Evolutionary conservation across 75 land plant species (phyloP).

Genomic region (Adiantum capillusveneris): DNA sequence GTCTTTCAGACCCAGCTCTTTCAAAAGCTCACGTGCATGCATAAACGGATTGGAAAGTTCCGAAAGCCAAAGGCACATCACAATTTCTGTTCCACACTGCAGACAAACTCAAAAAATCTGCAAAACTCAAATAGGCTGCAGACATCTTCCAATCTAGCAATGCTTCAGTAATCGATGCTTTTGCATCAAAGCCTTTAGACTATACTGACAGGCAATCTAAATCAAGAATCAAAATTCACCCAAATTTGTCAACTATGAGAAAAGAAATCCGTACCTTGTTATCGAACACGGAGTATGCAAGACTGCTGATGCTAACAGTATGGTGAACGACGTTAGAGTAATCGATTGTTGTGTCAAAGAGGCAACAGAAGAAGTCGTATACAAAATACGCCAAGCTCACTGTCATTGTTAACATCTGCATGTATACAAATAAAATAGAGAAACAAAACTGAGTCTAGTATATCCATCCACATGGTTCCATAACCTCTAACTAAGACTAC

Average conservation of each 20-base stretch:
- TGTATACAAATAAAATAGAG: neutral
- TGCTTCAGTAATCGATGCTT: too few species aligned
- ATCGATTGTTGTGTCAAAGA: constrained; percentile 34
- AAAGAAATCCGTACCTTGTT: constrained; percentile 27
- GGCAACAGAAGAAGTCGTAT: constrained; percentile 74
- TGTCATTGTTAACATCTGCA: constrained; percentile 67
- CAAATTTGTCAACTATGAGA: neutral
- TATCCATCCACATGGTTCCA: too few species aligned
- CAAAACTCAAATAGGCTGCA: too few species aligned
- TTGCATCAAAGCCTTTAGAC: too few species aligned
- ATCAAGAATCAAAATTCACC: too few species aligned
- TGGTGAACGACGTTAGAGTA: constrained; percentile 63
- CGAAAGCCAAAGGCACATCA: constrained; percentile 65
- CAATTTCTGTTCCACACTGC: constrained; percentile 89
- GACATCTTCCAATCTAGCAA: too few species aligned
- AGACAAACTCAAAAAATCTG: too few species aligned
- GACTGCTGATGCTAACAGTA: constrained; percentile 60
- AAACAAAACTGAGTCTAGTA: neutral
- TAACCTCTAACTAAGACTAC: too few species aligned
- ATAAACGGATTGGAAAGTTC: constrained; percentile 92
- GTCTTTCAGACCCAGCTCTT: constrained; percentile 75
- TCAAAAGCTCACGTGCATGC: constrained; percentile 84
- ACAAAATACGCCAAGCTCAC: constrained; percentile 58
- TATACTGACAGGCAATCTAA: too few species aligned
- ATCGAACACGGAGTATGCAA: constrained; percentile 49